Base-by-base conservation (phyloP, 768 basidiomycete genomes). In the Suillus subluteus region DNA sequence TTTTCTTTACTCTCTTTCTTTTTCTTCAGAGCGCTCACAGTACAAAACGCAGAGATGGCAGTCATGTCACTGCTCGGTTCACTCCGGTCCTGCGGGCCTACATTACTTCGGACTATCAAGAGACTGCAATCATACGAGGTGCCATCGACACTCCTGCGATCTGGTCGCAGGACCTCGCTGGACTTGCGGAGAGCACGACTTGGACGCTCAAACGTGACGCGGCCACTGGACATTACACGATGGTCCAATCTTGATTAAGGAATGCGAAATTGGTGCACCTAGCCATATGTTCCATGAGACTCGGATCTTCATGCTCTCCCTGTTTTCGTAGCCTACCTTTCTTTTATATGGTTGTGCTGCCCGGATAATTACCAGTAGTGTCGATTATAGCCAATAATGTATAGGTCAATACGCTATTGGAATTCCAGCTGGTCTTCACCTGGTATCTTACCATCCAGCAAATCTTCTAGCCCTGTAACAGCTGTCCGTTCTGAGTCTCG, bases 31-130 rank as follows among this genome's bases (percentile, higher is more conserved):
- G 16, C 3, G n/a, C 21, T 62, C 35, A 63, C 18, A 62, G 15
- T 18, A 7, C n/a, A 15, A 30, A 37, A 37, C n/a, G 9, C 54
- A 61, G 56, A 21, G 35, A 63, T 11, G 55, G 55, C 32, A 55
- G 48, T 18, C 4, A n/a, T 2, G n/a, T 37, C 21, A n/a, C 21
- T 2, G 62, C 62, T 7, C 5, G 21, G 21, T 63, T 63, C 32
- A 63, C 55, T 11, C 32, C 56, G 32, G n/a, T 35, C 4, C 62
- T 62, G 13, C 62, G 56, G 1, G 62, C 32, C n/a, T 63, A 63
- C 32, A 37, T 63, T 21, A 63, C 56, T 6, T 63, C 62, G 9
- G 56, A 63, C 56, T 63, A 62, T 63, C 32, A 63, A 40, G 56
- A 63, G 30, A n/a, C 32, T 4, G 18, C 54, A 23, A 61, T 63